Evolutionary conservation across 2,329 filamentous ascomycete genomes (phyloP).

Genomic region (Dactylellina haptotyla): DNA sequence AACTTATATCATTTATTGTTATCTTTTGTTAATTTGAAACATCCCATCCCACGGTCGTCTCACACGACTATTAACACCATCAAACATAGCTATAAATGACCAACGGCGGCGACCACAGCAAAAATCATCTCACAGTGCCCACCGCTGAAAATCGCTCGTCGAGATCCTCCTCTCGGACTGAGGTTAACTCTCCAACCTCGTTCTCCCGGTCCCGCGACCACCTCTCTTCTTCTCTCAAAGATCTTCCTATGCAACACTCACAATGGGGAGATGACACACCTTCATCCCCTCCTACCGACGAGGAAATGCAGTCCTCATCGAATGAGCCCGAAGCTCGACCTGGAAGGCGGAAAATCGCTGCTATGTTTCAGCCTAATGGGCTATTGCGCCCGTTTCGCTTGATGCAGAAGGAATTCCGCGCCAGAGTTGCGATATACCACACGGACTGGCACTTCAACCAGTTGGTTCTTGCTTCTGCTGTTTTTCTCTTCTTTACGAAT

Average conservation of each 20-base stretch:
- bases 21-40: no score
- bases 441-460: constrained; percentile 69
- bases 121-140: neutral
- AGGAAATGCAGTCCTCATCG: constrained; percentile 47
- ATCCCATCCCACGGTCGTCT: neutral
- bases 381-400: constrained; percentile 56
- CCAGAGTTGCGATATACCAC: constrained; percentile 51
- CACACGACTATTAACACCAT: no score
- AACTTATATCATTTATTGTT: no score
- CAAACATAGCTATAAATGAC: constrained; percentile 19
- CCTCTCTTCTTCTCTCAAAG: constrained; percentile 19
- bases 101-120: neutral
- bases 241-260: constrained; percentile 29
- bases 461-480: constrained; percentile 70
- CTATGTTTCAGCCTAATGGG: constrained; percentile 40
- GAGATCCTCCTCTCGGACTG: constrained; percentile 24
- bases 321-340: neutral
- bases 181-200: constrained; percentile 13
- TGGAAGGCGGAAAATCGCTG: constrained; percentile 6
- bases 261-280: constrained; percentile 46
- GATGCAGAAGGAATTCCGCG: constrained; percentile 55
- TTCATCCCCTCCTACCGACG: constrained; percentile 33
- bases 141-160: constrained; percentile 20
- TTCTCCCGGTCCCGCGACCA: constrained; percentile 18
- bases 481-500: constrained; percentile 75